Evolutionary conservation across 352 stramenopile genomes (phyloP), one percentile per base, ranked within the genome.

Genomic region (Globisporangium yorkense): DNA sequence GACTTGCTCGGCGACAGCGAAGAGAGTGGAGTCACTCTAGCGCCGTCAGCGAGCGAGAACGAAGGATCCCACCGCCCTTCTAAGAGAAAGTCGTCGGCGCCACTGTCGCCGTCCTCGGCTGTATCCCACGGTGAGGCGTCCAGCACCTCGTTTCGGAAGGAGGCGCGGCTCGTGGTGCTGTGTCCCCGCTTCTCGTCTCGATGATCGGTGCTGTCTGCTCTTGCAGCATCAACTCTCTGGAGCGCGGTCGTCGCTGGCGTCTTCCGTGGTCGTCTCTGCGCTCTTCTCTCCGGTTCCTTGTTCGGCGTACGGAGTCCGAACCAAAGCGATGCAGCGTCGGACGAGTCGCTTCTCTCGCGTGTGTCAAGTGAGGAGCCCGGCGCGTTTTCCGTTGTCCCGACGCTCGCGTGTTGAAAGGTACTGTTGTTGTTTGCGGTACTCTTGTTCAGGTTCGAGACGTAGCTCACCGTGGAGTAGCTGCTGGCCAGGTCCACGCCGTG

Each of bases 401-500:
- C 41, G 9, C 41, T 47, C 16, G 7, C 41, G 6, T 47, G 41
- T 5, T 47, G 41, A 10, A n/a, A 31, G 27, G 48, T n/a, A 16
- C 33, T 47, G 27, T 50, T 56, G 16, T 10, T 41, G 46, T 18
- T 43, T 4, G 27, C n/a, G 16, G 20, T 13, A 2, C 13, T 37
- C 31, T 10, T 27, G 21, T 2, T 39, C 2, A 47, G 7, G 8
- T 58, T 33, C 1, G 35, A 49, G 40, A 45, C 44, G 24, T 51
- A 63, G 43, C 51, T 58, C 3, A 33, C 44, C n/a, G 27, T 54
- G 9, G 39, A 53, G 57, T 59, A 63, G 57, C 51, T 63, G 15
- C 20, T 53, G 1, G 57, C 37, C 21, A 63, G 35, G 10, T 63
- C 57, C 1, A 54, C 41, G 21, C 21, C 21, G 0, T 10, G 15